Conservation (phyloP, 2,329 filamentous ascomycete genomes). For the Mycosphaerella sp. region DNA sequence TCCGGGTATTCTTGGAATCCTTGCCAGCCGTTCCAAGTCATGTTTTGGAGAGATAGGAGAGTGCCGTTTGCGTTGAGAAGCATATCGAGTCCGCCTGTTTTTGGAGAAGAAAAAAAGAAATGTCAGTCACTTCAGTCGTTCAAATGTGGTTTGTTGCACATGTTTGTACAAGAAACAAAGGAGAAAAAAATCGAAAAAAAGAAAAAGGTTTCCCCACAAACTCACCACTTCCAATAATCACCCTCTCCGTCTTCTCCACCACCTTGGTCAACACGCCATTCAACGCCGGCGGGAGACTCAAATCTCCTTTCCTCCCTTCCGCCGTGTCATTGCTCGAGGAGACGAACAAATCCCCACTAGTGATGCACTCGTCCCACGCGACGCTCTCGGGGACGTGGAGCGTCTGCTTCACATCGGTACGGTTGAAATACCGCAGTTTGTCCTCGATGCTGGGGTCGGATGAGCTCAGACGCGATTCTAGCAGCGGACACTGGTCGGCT, state of each 20-base stretch:
- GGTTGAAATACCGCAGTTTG: constrained; percentile 28
- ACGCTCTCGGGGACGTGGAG: constrained; percentile 29
- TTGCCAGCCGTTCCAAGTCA: constrained; percentile 30
- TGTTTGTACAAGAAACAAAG: too few species aligned
- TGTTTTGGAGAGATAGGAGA: constrained; percentile 29
- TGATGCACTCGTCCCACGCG: neutral
- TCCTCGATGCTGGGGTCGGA: too few species aligned
- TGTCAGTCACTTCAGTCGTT: too few species aligned
- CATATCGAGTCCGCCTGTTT: constrained; percentile 25
- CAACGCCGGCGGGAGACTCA: constrained; percentile 13
- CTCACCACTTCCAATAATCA: constrained; percentile 25
- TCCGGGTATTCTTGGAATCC: constrained; percentile 26
- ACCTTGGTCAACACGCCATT: constrained; percentile 17
- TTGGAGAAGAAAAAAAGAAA: constrained; percentile 26
- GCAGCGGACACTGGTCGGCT: constrained; percentile 26
- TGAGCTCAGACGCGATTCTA: constrained; percentile 12
- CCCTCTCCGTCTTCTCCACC: constrained; percentile 30
- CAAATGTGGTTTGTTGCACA: constrained; percentile 28
- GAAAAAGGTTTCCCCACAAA: too few species aligned
- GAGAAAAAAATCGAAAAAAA: neutral
- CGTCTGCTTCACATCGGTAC: constrained; percentile 31
- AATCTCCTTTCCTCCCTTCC: constrained; percentile 17
- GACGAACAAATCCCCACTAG: constrained; percentile 12
- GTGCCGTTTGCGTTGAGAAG: constrained; percentile 29
- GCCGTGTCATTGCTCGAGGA: neutral